Conservation (phyloP, 116 monocot species). For the Trichopus zeylanicus region DNA sequence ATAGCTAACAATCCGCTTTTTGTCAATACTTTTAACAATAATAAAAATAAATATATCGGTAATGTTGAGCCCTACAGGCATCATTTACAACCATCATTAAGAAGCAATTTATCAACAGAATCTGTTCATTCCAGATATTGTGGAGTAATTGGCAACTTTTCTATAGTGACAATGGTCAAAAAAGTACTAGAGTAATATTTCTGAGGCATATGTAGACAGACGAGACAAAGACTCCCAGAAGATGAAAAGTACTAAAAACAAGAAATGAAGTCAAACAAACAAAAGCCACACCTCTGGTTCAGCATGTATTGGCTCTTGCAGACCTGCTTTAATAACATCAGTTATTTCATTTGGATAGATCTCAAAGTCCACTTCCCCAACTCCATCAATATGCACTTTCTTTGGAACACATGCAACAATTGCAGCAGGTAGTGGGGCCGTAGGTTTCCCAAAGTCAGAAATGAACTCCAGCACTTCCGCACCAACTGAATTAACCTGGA, state of each 20-base stretch:
- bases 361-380: slow-evolving; percentile 63
- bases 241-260: background rate
- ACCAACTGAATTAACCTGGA: slow-evolving; percentile 82
- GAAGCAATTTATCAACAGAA: too few species aligned
- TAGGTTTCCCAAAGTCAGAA: slow-evolving; percentile 79
- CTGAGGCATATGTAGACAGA: too few species aligned
- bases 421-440: slow-evolving; percentile 85
- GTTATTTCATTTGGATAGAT: slow-evolving; percentile 79
- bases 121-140: too few species aligned
- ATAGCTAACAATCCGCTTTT: too few species aligned
- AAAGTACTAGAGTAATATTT: too few species aligned
- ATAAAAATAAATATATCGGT: too few species aligned
- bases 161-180: too few species aligned
- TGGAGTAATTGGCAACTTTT: too few species aligned
- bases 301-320: slow-evolving; percentile 78
- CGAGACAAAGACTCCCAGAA: too few species aligned
- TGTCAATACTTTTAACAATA: too few species aligned
- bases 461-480: slow-evolving; percentile 92
- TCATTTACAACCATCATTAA: too few species aligned
- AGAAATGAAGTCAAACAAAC: background rate
- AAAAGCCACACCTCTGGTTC: slow-evolving; percentile 74
- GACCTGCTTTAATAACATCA: slow-evolving; percentile 73
- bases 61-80: too few species aligned
- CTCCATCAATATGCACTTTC: slow-evolving; percentile 75
- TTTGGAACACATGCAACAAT: slow-evolving; percentile 98